phyloP scores from a whole-genome alignment of 345 rosid genomes.

The Angophora floribunda region DNA sequence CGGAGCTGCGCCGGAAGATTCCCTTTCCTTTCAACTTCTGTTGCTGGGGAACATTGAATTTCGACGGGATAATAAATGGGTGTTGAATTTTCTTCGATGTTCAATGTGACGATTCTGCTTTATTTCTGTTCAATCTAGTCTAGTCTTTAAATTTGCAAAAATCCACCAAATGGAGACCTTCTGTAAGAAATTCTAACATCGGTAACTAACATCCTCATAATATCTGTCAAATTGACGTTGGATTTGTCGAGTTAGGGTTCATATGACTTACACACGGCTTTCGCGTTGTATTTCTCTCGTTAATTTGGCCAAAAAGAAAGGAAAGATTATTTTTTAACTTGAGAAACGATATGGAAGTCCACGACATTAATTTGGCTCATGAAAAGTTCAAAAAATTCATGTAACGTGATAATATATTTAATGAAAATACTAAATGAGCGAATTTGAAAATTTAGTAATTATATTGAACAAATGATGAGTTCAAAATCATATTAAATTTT shows the following conservation, averaged over 20 bases:
- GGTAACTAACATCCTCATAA: rapidly evolving
- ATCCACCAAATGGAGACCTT: rapidly evolving
- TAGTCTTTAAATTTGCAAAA: neutral
- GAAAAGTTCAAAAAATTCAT: neutral
- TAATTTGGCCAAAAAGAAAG: neutral
- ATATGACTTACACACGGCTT: neutral
- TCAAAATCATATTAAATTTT: rapidly evolving
- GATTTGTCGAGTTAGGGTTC: neutral
- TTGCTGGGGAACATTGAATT: neutral
- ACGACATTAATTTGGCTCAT: rapidly evolving
- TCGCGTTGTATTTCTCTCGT: rapidly evolving
- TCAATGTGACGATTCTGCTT: rapidly evolving
- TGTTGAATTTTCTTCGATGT: rapidly evolving
- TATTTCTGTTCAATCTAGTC: neutral
- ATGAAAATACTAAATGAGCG: rapidly evolving
- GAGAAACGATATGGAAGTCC: neutral
- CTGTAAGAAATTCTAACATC: rapidly evolving
- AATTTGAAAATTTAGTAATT: rapidly evolving
- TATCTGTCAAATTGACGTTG: neutral
- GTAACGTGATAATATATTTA: rapidly evolving
- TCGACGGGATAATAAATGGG: neutral
- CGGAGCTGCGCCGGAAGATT: rapidly evolving
- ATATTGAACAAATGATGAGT: neutral
- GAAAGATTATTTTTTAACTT: rapidly evolving
- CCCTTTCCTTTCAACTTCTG: rapidly evolving